A percentile compares a stretch with the other conserved stretches of the same genome.
These are phyloP conservation scores for Globisporangium iwayamae DNA, from an alignment of 352 stramenopile genomes.

Conservation along the genomic window DNA sequence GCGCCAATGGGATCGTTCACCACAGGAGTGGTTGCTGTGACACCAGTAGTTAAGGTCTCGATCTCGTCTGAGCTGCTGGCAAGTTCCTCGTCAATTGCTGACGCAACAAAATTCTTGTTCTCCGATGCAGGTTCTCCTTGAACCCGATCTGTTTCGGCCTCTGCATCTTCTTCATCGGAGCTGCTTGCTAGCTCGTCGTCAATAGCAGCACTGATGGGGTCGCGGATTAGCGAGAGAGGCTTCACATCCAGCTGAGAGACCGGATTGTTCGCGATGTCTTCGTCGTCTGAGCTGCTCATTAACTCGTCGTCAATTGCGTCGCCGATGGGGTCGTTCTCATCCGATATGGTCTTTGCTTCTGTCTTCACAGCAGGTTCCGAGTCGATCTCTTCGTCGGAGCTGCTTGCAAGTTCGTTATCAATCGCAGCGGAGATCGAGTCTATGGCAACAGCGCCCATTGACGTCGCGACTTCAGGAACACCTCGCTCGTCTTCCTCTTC, in stretches of 20 bases:
- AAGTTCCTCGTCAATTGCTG: neutral
- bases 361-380: neutral
- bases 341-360: neutral
- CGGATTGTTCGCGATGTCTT: slow-evolving; percentile 3
- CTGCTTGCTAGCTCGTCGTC: slow-evolving; percentile 29
- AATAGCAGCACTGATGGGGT: slow-evolving; percentile 21
- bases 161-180: slow-evolving; percentile 23
- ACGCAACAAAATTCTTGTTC: neutral
- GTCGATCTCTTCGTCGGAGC: neutral
- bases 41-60: neutral
- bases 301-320: slow-evolving; percentile 38
- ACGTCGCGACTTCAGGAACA: neutral
- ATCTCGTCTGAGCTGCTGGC: neutral
- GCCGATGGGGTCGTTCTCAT: slow-evolving; percentile 17
- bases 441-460: neutral
- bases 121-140: neutral
- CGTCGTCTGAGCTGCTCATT: slow-evolving; percentile 25
- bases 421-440: neutral
- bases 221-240: neutral
- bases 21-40: slow-evolving; percentile 9
- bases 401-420: neutral
- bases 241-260: neutral
- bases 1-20: slow-evolving; percentile 25
- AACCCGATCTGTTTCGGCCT: neutral
- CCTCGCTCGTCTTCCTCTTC: slow-evolving; percentile 17